phyloP scores from a whole-genome alignment of 164 flowering plant genomes.

The Stephania japonica region DNA sequence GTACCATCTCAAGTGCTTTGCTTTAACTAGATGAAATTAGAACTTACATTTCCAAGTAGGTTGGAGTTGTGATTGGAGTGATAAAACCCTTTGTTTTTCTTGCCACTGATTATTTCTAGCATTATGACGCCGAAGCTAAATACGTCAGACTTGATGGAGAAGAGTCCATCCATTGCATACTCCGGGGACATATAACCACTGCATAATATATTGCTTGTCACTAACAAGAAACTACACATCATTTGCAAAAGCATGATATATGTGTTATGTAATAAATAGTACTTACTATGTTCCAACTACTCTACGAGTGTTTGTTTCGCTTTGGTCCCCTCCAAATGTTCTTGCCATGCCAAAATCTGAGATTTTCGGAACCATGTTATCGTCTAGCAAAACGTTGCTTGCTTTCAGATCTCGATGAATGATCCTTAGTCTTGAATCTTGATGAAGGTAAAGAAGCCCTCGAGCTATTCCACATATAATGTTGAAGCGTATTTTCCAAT shows the following conservation, averaged over 20 bases:
- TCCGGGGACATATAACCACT: conserved; percentile 12
- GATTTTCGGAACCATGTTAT: conserved; percentile 7
- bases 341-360: conserved; percentile 13
- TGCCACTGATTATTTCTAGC: conserved; percentile 10
- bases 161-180: conserved; percentile 1
- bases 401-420: conserved; percentile 12
- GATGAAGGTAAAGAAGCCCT: conserved; percentile 14
- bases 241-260: background rate
- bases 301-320: conserved; percentile 3
- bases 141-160: conserved; percentile 10
- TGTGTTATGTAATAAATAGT: background rate
- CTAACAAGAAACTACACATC: background rate
- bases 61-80: conserved; percentile 5
- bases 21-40: too few relatives aligned
- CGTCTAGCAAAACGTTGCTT: conserved; percentile 5
- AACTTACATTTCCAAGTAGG: conserved; percentile 13
- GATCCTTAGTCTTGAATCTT: conserved; percentile 13
- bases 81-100: conserved; percentile 7
- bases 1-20: too few relatives aligned
- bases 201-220: background rate
- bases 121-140: conserved; percentile 13
- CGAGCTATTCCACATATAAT: conserved; percentile 4
- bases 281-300: conserved; percentile 13
- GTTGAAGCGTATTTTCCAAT: conserved; percentile 2
- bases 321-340: conserved; percentile 10